Conservation (phyloP, 1,284 basidiomycete species). For the Microbotryomycetes sp. region DNA sequence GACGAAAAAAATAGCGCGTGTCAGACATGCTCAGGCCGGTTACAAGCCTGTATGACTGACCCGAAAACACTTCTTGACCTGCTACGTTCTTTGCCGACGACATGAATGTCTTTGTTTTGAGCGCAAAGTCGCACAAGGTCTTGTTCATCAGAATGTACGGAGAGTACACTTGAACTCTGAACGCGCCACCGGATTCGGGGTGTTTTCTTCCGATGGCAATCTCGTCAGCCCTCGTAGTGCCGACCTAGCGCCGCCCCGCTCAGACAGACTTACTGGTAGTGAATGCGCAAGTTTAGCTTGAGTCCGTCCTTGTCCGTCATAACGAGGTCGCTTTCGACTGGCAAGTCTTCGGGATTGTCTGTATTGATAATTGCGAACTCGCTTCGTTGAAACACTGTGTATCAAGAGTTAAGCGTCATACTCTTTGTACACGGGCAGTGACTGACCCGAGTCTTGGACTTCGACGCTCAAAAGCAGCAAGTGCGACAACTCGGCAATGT, state of each 20-base stretch:
- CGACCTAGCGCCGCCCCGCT: not conserved
- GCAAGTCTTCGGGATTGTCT: slow-evolving; percentile 84
- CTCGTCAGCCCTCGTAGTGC: not conserved
- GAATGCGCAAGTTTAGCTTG: slow-evolving; percentile 73
- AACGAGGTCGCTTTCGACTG: slow-evolving; percentile 64
- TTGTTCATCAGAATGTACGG: slow-evolving; percentile 94
- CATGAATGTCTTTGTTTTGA: slow-evolving; percentile 67
- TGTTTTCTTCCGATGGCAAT: slow-evolving; percentile 53
- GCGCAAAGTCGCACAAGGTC: slow-evolving; percentile 74
- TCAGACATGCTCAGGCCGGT: not conserved
- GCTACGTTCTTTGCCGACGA: slow-evolving; percentile 73
- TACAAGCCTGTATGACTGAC: slow-evolving; percentile 6
- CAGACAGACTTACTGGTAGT: slow-evolving; percentile 66
- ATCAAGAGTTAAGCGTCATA: not conserved
- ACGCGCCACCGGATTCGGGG: slow-evolving; percentile 90
- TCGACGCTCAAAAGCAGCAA: slow-evolving; percentile 85
- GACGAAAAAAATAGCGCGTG: not conserved
- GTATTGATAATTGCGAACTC: slow-evolving; percentile 98
- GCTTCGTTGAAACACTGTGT: slow-evolving; percentile 81
- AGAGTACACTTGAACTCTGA: slow-evolving; percentile 93
- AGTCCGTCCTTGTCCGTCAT: slow-evolving; percentile 68
- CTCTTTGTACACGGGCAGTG: not conserved
- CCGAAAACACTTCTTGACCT: slow-evolving; percentile 53
- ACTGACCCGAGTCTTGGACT: slow-evolving; percentile 76
- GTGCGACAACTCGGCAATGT: slow-evolving; percentile 92